A percentile compares a stretch with the other conserved stretches of the same genome.
Evolutionary conservation across 257 asterid species (phyloP).

Genomic region (Nicotiana paniculata): DNA sequence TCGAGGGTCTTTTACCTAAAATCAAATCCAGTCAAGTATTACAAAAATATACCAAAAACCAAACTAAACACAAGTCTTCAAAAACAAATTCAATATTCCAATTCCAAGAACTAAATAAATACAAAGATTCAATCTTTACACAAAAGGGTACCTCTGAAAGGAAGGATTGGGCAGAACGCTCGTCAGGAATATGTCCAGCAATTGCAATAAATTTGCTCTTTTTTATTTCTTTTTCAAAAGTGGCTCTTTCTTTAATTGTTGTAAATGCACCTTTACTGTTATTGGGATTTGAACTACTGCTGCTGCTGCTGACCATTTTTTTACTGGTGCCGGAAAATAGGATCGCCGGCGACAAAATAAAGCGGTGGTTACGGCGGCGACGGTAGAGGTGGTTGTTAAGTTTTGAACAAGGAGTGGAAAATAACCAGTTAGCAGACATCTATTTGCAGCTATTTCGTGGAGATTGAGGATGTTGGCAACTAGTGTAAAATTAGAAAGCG

Average conservation of each 20-base stretch:
- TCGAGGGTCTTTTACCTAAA: slow-evolving; percentile 73
- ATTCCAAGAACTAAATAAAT: background rate
- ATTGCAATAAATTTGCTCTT: slow-evolving; percentile 88
- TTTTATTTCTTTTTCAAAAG: slow-evolving; percentile 61
- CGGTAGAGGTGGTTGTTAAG: slow-evolving; percentile 11
- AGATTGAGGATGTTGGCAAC: background rate
- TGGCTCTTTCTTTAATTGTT: slow-evolving; percentile 57
- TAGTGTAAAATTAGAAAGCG: background rate
- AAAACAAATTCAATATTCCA: background rate
- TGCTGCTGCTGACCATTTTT: slow-evolving; percentile 29
- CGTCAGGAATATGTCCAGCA: slow-evolving; percentile 67
- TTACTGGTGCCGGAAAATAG: slow-evolving; percentile 6
- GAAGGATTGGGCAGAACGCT: slow-evolving; percentile 58
- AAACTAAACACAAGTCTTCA: background rate
- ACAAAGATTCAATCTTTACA: background rate
- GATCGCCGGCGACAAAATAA: background rate
- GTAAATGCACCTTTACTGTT: slow-evolving; percentile 46
- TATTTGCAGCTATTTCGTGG: background rate
- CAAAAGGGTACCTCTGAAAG: slow-evolving; percentile 54
- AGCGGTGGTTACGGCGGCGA: background rate
- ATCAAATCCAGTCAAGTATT: background rate
- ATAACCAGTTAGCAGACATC: background rate
- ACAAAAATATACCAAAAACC: background rate
- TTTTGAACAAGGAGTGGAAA: slow-evolving; percentile 20
- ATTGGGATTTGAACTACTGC: slow-evolving; percentile 11